Evolutionary conservation across 2,329 filamentous ascomycete genomes (phyloP).

Genomic region (Mycogone perniciosa): DNA sequence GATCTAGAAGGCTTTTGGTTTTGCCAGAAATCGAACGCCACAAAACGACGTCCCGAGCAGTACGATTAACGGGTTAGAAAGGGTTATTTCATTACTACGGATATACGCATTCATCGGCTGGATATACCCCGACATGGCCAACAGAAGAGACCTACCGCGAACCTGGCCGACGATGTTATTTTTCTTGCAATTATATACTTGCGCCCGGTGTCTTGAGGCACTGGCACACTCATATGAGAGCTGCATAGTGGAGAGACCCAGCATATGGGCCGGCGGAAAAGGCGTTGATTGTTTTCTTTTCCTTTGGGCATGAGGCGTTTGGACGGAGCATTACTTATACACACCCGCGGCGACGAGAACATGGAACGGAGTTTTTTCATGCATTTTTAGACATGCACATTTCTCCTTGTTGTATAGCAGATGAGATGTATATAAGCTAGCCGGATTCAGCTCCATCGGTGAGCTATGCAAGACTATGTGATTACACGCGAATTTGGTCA

Average conservation of each 20-base stretch:
- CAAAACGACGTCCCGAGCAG: neutral
- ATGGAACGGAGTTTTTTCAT: conserved; percentile 13
- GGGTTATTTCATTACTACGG: neutral
- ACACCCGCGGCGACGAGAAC: conserved; percentile 7
- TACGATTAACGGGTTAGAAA: neutral
- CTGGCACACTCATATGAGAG: neutral
- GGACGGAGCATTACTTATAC: neutral
- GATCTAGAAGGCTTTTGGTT: conserved; percentile 25
- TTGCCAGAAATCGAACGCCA: neutral
- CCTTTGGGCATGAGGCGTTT: neutral
- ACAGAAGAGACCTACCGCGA: neutral
- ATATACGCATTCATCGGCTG: neutral
- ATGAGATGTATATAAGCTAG: neutral
- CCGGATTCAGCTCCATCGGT: neutral
- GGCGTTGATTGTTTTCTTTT: neutral
- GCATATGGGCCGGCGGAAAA: neutral
- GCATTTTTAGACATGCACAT: conserved; percentile 5
- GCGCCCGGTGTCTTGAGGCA: neutral
- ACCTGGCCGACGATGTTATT: neutral
- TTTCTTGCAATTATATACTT: neutral
- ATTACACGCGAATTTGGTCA: too few relatives aligned
- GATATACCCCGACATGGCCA: neutral
- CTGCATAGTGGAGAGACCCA: neutral
- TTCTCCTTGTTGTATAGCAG: neutral
- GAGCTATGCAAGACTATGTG: too few relatives aligned